These are phyloP conservation scores for Phytophthora ramorum DNA, from an alignment of 352 stramenopile genomes.

Conservation along the genomic window DNA sequence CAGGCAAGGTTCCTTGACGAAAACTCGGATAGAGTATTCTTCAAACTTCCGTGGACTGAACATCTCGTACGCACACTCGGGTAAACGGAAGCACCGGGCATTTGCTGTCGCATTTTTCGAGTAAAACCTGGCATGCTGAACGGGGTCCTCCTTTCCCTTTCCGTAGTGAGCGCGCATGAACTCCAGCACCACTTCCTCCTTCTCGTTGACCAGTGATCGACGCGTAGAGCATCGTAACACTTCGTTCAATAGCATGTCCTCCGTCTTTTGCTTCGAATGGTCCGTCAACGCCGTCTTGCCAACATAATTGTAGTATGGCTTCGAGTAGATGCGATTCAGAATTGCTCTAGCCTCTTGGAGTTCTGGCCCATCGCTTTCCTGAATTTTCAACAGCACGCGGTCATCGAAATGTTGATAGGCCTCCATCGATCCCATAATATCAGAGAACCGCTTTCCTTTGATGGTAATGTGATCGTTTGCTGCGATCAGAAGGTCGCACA, in stretches of 20 bases:
- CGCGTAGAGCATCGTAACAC: constrained; percentile 55
- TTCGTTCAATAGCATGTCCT: constrained; percentile 65
- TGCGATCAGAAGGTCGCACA: constrained; percentile 80
- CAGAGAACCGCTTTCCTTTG: constrained; percentile 69
- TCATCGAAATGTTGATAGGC: constrained; percentile 89
- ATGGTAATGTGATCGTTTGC: constrained; percentile 70
- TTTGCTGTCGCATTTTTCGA: constrained; percentile 61
- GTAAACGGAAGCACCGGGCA: constrained; percentile 61
- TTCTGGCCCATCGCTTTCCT: constrained; percentile 66
- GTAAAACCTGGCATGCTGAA: constrained; percentile 83
- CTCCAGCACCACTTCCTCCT: constrained; percentile 77
- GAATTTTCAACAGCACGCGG: constrained; percentile 74
- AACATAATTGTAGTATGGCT: constrained; percentile 82
- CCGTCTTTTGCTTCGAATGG: constrained; percentile 50
- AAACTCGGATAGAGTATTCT: constrained; percentile 74
- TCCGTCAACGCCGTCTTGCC: constrained; percentile 67
- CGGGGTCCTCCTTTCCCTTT: constrained; percentile 78
- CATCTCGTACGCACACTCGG: constrained; percentile 69
- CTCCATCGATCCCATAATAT: constrained; percentile 68
- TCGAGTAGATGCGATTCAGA: constrained; percentile 66
- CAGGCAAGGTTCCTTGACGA: constrained; percentile 66
- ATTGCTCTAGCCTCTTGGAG: constrained; percentile 59
- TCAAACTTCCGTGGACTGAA: constrained; percentile 70
- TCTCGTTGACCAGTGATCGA: constrained; percentile 42
- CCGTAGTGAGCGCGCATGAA: constrained; percentile 84